Evolutionary conservation across 768 basidiomycete genomes (phyloP), one percentile per base, ranked within the genome.

Genomic region (Dentipellis fragilis): DNA sequence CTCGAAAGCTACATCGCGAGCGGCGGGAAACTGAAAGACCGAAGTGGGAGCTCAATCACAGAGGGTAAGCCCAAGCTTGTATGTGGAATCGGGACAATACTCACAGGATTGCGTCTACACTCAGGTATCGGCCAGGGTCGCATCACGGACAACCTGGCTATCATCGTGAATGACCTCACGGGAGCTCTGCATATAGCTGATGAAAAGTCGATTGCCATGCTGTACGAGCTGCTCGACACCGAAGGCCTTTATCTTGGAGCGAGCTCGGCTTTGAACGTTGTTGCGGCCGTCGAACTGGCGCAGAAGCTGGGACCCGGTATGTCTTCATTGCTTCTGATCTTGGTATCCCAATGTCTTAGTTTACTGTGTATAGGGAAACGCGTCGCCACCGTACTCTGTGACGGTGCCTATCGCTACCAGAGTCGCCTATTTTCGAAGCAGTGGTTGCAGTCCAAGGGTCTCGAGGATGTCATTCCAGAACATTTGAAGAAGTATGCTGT

Each of bases 351-450:
- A 10, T 1, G n/a, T 45, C 54, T 53, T 38, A 38, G 1, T 17
- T 11, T 40, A 8, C 8, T 38, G 37, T 10, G 4, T 47, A 34
- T 58, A 93, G 89, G 89, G 37, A 86, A 87, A 19, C 90, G 78
- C 14, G 76, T 98, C 29, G 93, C 84, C 1, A 99, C 96, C 4
- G 78, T 97, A 52, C 71, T 99, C 39, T 91, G 88, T 68, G 96
- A 99, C 66, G 96, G 95, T 7, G 96, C 96, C 47, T 95, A 98
- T 66, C 81, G 96, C 66, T 96, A 99, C 66, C 96, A 98, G 72
- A 94, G 90, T 58, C 80, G 96, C 10, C 73, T 99, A 37, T 99
- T 99, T 74, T 96, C 93, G 14, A 88, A 88, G 68, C 80, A 82
- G 62, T 99, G 96, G 96, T 72, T 99, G 49, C 75, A 83, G 66